These are phyloP conservation scores for Metschnikowia cerradonensis DNA, from an alignment of 805 yeast species.

Conservation along the genomic window DNA sequence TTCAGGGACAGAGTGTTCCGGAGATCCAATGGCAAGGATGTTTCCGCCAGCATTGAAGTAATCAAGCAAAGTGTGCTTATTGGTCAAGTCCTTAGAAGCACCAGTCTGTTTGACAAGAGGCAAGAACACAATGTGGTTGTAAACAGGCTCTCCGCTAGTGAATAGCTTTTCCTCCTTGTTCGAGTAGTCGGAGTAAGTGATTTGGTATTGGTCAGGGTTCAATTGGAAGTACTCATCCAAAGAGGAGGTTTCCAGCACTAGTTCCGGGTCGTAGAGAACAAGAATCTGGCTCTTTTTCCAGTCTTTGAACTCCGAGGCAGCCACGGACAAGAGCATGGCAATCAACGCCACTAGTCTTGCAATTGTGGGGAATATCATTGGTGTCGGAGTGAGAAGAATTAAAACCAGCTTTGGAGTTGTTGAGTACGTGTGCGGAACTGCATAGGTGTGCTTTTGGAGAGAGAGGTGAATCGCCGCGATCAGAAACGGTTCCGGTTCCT, in stretches of 20 bases:
- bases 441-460: background rate
- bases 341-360: constrained; percentile 12
- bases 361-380: constrained; percentile 14
- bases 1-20: constrained; percentile 33
- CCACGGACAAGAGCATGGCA: constrained; percentile 9
- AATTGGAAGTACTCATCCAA: constrained; percentile 11
- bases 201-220: constrained; percentile 9
- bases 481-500: background rate
- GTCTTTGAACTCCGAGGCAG: constrained; percentile 5
- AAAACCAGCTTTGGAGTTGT: constrained; percentile 1
- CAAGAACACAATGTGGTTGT: constrained; percentile 31
- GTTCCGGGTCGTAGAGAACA: constrained; percentile 32
- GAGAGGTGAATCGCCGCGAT: background rate
- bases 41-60: constrained; percentile 73
- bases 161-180: constrained; percentile 21
- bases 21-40: constrained; percentile 57
- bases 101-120: constrained; percentile 35
- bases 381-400: background rate
- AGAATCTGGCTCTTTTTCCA: constrained; percentile 20
- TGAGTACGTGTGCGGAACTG: constrained; percentile 20
- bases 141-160: constrained; percentile 22
- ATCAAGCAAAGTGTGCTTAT: constrained; percentile 45
- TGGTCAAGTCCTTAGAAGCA: constrained; percentile 30
- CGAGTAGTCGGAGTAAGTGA: constrained; percentile 23
- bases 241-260: constrained; percentile 8